A percentile compares a stretch with the other conserved stretches of the same genome.
These are phyloP conservation scores for Esteya vermicola DNA, from an alignment of 2,329 filamentous ascomycete species.

Conservation along the genomic window DNA sequence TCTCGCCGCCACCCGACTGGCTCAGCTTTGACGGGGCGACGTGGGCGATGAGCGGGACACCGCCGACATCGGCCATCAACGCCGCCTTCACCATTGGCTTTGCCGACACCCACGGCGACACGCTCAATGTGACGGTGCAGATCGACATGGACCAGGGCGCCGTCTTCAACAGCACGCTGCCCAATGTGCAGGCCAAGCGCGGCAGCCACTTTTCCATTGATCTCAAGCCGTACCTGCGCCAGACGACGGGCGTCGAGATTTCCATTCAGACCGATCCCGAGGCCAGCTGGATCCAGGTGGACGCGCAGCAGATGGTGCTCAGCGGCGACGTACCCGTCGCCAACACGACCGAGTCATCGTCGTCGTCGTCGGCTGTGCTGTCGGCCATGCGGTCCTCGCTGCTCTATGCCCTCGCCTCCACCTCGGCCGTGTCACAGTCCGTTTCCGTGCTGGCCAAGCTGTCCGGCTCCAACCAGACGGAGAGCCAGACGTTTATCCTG, in stretches of 20 bases:
- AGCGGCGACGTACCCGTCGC: too few relatives aligned
- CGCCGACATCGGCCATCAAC: slow-evolving; percentile 41
- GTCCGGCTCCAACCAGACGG: slow-evolving; percentile 18
- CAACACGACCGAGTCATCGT: too few relatives aligned
- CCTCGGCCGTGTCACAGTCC: slow-evolving; percentile 22
- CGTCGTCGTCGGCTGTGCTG: too few relatives aligned
- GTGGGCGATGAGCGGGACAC: slow-evolving; percentile 49
- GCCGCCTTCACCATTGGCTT: slow-evolving; percentile 49
- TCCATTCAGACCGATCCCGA: slow-evolving; percentile 21
- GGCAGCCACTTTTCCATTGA: slow-evolving; percentile 28
- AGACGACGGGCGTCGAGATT: slow-evolving; percentile 23
- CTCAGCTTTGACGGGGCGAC: slow-evolving; percentile 48
- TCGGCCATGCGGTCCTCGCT: too few relatives aligned
- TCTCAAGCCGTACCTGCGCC: slow-evolving; percentile 25
- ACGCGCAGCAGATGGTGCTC: too few relatives aligned
- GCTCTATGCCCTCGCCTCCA: too few relatives aligned
- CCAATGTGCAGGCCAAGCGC: slow-evolving; percentile 23
- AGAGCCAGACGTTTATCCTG: slow-evolving; percentile 23
- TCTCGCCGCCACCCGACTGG: slow-evolving; percentile 48
- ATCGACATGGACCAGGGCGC: slow-evolving; percentile 15
- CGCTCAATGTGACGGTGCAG: slow-evolving; percentile 39
- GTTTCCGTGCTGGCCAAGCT: slow-evolving; percentile 18
- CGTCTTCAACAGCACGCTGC: slow-evolving; percentile 25
- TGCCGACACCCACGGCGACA: slow-evolving; percentile 43
- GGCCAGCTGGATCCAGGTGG: slow-evolving; percentile 28